A percentile compares a stretch with the other conserved stretches of the same genome.
Conservation (phyloP, 352 stramenopile genomes). For the Phytopythium helicoides region DNA sequence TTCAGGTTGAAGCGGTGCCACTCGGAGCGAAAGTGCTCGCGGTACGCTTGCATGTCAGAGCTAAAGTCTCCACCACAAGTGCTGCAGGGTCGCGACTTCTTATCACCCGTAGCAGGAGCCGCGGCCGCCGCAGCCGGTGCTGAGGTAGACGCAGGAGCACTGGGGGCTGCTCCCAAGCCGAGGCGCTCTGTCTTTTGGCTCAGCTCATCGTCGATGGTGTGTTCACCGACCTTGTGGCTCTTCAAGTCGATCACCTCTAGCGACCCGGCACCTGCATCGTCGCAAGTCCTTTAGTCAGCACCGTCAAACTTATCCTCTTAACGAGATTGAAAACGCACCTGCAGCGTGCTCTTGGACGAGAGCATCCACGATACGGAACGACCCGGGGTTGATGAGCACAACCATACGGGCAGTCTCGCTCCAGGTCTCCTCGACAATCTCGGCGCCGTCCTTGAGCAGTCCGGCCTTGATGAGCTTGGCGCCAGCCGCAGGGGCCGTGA, state of each 20-base stretch:
- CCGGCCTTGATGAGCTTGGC: slow-evolving; percentile 56
- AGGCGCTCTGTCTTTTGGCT: slow-evolving; percentile 81
- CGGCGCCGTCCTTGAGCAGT: slow-evolving; percentile 58
- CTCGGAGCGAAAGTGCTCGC: slow-evolving; percentile 94
- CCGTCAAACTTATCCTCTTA: not conserved
- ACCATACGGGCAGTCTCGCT: slow-evolving; percentile 59
- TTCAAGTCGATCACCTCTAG: slow-evolving; percentile 93
- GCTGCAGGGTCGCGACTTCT: slow-evolving; percentile 78
- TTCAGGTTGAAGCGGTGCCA: slow-evolving; percentile 98
- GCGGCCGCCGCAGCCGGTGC: slow-evolving; percentile 7
- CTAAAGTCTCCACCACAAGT: slow-evolving; percentile 93
- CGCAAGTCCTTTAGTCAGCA: not conserved
- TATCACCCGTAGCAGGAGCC: slow-evolving; percentile 11
- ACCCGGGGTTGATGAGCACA: slow-evolving; percentile 71
- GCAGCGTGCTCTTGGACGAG: slow-evolving; percentile 62
- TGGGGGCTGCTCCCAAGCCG: slow-evolving; percentile 27
- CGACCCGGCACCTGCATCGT: slow-evolving; percentile 30
- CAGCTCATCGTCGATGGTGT: slow-evolving; percentile 92
- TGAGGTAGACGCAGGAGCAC: slow-evolving; percentile 7
- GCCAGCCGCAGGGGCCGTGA: slow-evolving; percentile 51
- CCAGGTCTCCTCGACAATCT: slow-evolving; percentile 64
- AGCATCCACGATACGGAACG: slow-evolving; percentile 73
- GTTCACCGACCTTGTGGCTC: slow-evolving; percentile 88
- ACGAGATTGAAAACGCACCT: slow-evolving; percentile 8
- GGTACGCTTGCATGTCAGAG: slow-evolving; percentile 79